Evolutionary conservation across 768 basidiomycete genomes (phyloP).

Genomic region (Chalciporus piperatus): DNA sequence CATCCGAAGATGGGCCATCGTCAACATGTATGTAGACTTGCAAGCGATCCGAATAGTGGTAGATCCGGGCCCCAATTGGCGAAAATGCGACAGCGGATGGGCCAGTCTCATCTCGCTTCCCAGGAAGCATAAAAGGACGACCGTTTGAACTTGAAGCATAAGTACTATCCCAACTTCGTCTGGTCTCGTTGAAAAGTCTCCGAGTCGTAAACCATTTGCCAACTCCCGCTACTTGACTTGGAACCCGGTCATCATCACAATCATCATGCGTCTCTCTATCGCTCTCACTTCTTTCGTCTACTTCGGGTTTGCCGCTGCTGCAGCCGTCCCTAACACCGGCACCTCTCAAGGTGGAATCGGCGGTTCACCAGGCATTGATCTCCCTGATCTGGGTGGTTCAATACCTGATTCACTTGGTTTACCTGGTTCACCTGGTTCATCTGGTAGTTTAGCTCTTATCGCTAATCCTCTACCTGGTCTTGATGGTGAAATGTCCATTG

Average conservation of each 20-base stretch:
- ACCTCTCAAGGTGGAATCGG: not conserved
- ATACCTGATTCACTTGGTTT: no score
- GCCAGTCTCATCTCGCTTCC: not conserved
- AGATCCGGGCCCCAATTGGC: not conserved
- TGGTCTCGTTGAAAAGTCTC: not conserved
- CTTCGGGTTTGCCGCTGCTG: constrained; percentile 1
- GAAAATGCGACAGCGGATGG: not conserved
- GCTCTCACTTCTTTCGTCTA: constrained; percentile 1
- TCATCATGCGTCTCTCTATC: constrained; percentile 3
- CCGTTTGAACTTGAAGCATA: no score
- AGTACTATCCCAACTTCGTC: not conserved
- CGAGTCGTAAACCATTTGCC: not conserved
- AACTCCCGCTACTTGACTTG: not conserved
- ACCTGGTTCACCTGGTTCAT: no score
- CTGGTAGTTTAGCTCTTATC: no score
- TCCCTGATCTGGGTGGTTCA: no score
- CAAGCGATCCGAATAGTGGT: no score
- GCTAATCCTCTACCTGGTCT: no score
- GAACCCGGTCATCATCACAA: not conserved
- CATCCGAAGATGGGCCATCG: no score
- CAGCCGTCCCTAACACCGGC: not conserved
- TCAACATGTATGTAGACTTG: no score
- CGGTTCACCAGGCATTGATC: no score
- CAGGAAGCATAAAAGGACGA: not conserved
- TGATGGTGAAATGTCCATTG: no score